A percentile compares a stretch with the other conserved stretches of the same genome.
These are phyloP conservation scores for Coelastrella sp. DNA, from an alignment of 139 green algal species.

Conservation along the genomic window DNA sequence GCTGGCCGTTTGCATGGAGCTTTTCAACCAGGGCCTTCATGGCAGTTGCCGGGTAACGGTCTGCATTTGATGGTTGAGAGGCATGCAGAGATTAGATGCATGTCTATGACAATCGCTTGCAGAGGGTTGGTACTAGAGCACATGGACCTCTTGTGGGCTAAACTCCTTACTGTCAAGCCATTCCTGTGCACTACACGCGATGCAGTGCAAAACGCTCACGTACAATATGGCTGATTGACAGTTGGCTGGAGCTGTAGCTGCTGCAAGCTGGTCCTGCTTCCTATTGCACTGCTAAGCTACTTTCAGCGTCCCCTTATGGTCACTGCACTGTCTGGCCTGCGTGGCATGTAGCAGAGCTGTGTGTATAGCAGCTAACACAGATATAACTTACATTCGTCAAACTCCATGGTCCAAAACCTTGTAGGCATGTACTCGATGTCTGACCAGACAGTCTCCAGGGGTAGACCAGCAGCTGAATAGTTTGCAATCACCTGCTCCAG, in stretches of 20 bases:
- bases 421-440: slow-evolving; percentile 80
- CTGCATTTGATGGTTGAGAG: slow-evolving; percentile 53
- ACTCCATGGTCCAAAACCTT: slow-evolving; percentile 60
- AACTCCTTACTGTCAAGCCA: too few species aligned
- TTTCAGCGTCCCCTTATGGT: too few species aligned
- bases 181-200: too few species aligned
- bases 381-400: slow-evolving; percentile 41
- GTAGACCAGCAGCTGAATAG: slow-evolving; percentile 67
- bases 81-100: neutral
- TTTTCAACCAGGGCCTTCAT: slow-evolving; percentile 31
- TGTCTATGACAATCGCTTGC: too few species aligned
- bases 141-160: too few species aligned
- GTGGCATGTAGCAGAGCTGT: too few species aligned
- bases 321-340: too few species aligned
- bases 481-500: slow-evolving; percentile 37
- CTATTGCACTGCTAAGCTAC: neutral
- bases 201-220: too few species aligned
- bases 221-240: too few species aligned
- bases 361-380: too few species aligned
- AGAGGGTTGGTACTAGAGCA: too few species aligned
- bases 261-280: neutral
- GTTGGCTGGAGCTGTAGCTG: neutral
- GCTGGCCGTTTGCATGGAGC: slow-evolving; percentile 15
- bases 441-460: slow-evolving; percentile 77
- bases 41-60: slow-evolving; percentile 2